Percentiles rank a stretch among this genome's conserved stretches.
phyloP scores from a whole-genome alignment of 1,139 yeast genomes.

The Taphrina sp. region DNA sequence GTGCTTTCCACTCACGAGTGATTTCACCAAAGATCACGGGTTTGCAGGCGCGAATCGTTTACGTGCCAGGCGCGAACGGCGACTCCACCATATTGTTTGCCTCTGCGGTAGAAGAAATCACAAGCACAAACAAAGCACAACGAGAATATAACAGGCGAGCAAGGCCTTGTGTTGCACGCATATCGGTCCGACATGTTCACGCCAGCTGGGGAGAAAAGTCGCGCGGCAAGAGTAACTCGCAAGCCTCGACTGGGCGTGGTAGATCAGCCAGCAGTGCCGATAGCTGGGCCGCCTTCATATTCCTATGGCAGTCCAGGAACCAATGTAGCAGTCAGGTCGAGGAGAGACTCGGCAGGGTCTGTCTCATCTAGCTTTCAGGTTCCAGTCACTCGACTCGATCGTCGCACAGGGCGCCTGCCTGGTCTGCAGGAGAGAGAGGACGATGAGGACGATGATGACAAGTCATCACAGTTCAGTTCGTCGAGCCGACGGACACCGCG shows the following conservation, averaged over 20 bases:
- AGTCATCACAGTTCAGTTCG: not conserved
- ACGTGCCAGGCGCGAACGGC: no score
- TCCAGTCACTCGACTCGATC: not conserved
- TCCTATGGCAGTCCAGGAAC: slow-evolving; percentile 31
- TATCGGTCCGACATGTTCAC: slow-evolving; percentile 31
- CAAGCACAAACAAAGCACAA: not conserved
- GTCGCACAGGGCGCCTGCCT: not conserved
- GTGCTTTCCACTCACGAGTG: no score
- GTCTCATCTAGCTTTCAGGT: not conserved
- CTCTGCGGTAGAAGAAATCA: no score
- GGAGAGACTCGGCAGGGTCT: not conserved
- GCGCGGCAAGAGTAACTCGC: slow-evolving; percentile 17
- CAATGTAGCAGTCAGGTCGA: not conserved
- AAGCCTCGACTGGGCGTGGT: not conserved
- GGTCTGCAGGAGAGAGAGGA: not conserved
- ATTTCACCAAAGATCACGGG: no score
- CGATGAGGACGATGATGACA: not conserved
- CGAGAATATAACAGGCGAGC: not conserved
- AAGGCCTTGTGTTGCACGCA: no score
- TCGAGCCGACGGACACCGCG: not conserved
- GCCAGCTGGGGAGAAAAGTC: slow-evolving; percentile 20
- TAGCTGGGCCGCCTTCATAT: slow-evolving; percentile 30
- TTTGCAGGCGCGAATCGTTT: no score
- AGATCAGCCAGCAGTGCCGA: not conserved
- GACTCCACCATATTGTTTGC: no score